phyloP scores from a whole-genome alignment of 495 filamentous ascomycete species.

The Umbilicaria muhlenbergii region DNA sequence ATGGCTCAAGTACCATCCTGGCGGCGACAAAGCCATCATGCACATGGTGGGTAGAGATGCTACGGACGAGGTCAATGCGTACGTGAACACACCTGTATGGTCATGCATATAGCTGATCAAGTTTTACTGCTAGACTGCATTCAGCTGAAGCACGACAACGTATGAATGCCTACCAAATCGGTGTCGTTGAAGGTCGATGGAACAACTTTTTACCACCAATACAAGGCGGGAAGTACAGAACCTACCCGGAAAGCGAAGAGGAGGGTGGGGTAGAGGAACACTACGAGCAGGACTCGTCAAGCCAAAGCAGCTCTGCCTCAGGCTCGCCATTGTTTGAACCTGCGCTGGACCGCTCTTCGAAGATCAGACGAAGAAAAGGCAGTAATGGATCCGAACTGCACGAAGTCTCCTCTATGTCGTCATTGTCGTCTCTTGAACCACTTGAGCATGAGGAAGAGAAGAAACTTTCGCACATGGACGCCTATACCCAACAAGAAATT shows the following conservation, averaged over 20 bases:
- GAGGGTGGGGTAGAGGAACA: conserved; percentile 9
- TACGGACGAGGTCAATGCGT: conserved; percentile 89
- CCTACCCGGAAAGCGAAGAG: conserved; percentile 23
- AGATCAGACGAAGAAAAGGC: conserved; percentile 18
- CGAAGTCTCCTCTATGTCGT: conserved; percentile 20
- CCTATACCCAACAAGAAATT: conserved; percentile 58
- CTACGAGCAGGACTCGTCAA: conserved; percentile 25
- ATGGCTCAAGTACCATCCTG: conserved; percentile 81
- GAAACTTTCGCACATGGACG: conserved; percentile 53
- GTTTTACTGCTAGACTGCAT: conserved; percentile 47
- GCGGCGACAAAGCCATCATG: conserved; percentile 78
- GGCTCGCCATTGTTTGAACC: conserved; percentile 54
- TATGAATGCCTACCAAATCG: conserved; percentile 77
- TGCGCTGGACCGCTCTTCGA: conserved; percentile 21
- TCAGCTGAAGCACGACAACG: conserved; percentile 57
- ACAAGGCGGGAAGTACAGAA: conserved; percentile 75
- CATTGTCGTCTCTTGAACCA: conserved; percentile 28
- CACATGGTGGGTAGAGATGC: conserved; percentile 97
- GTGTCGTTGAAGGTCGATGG: conserved; percentile 69
- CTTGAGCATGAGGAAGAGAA: conserved; percentile 26
- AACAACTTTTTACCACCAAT: conserved; percentile 82
- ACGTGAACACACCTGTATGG: conserved; percentile 21
- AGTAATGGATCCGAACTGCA: conserved; percentile 10
- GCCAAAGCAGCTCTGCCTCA: conserved; percentile 26
- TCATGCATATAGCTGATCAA: conserved; percentile 3